Base-by-base conservation (phyloP, 495 filamentous ascomycete genomes). In the Astrothelium macrocarpum region DNA sequence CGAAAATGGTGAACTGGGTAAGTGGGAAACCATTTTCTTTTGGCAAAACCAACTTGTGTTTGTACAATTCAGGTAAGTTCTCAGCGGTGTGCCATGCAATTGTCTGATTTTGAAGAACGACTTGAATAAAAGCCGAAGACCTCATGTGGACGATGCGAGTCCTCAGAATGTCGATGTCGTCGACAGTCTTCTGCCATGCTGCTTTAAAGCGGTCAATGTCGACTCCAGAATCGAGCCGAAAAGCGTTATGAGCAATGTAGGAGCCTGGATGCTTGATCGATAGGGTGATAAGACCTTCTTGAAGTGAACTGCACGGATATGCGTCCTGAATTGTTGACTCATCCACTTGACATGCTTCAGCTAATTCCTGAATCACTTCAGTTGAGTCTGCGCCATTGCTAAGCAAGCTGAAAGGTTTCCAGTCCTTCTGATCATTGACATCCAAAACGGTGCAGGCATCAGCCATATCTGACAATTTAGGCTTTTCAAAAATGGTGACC, bases 271-370 rank as follows among this genome's bases (percentile, higher is more conserved):
- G 71, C 59, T 72, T 77, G 59, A 65, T 74, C 2, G 79, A 74
- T 1, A 80, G 68, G 0, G 79, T 75, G 12, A 81, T 68, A 5
- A 85, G 74, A 23, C 78, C 82, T 62, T 84, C 81, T 67, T 82
- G 78, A 1, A 84, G 65, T 5, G 81, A 75, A 64, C 73, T 86
- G 71, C 82, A 86, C 1, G 84, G 84, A 64, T 86, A 87, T 31
- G 85, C 77, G 61, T 86, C 81, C 59, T 76, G 73, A 46, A 88
- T 76, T 0, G 72, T 62, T 0, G 78, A 71, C 12, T 71, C 70
- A 0, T 72, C 59, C 11, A 85, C 65, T 7, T 59, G 28, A 58
- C 81, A 86, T 42, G 75, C 75, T 1, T 70, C 71, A 14, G 74
- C 71, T 14, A 81, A 70, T 25, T 84, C 81, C 1, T 78, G 71